Conservation (phyloP, 2,329 filamentous ascomycete species). For the Phialophora verrucosa region DNA sequence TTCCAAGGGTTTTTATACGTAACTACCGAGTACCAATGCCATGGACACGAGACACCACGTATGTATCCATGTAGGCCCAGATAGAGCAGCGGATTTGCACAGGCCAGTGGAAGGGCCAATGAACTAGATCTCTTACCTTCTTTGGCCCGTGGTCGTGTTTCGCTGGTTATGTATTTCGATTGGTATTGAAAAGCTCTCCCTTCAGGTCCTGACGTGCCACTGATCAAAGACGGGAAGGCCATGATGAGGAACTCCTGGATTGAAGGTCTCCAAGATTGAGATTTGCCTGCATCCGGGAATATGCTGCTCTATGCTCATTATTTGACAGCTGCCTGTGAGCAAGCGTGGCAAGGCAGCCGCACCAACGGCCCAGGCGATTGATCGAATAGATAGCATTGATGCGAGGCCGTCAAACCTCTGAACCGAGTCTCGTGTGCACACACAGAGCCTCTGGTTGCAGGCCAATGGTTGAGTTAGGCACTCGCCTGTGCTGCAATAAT, state of each 20-base stretch:
- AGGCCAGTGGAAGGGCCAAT: neutral
- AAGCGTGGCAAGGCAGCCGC: neutral
- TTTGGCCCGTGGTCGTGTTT: neutral
- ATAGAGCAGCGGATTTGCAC: neutral
- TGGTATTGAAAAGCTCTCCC: neutral
- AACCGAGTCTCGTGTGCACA: neutral
- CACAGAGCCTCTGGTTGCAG: neutral
- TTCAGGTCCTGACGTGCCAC: neutral
- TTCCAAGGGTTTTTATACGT: neutral
- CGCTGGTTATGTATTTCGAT: neutral
- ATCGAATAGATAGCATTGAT: neutral
- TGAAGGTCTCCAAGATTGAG: neutral
- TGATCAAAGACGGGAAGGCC: neutral
- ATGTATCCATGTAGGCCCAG: neutral
- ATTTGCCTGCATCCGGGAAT: neutral
- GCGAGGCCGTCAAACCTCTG: neutral
- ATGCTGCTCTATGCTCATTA: neutral
- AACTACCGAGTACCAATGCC: too few species aligned
- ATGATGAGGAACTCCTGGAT: neutral
- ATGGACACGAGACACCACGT: neutral
- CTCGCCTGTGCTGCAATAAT: conserved; percentile 3
- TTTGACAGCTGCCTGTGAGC: neutral
- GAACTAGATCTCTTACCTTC: neutral
- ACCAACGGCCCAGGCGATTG: neutral
- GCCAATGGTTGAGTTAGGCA: neutral